Evolutionary conservation across 2,329 filamentous ascomycete genomes (phyloP).

Genomic region (Erysiphe pulchra): DNA sequence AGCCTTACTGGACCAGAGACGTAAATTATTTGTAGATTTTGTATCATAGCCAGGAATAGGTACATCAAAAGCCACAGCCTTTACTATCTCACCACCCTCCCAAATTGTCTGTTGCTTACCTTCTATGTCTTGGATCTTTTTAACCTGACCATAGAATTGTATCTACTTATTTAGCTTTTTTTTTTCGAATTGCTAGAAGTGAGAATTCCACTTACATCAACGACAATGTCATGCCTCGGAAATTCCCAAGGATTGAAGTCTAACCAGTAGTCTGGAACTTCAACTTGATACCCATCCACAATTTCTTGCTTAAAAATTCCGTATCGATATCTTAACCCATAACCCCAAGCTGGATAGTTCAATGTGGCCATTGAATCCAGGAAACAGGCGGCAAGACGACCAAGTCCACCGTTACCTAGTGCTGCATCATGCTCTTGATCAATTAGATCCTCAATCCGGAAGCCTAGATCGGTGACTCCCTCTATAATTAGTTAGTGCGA

Average conservation of each 20-base stretch:
- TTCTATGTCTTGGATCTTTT: conserved; percentile 45
- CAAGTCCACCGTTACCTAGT: conserved; percentile 83
- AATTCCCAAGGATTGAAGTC: conserved; percentile 99
- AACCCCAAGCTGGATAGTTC: conserved; percentile 93
- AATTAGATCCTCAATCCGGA: conserved; percentile 91
- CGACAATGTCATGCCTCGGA: conserved; percentile 77
- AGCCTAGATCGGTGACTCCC: conserved; percentile 70
- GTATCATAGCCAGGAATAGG: conserved; percentile 79
- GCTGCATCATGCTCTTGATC: conserved; percentile 88
- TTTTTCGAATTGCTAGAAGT: conserved; percentile 10
- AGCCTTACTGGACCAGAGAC: conserved; percentile 93
- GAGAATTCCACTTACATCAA: conserved; percentile 34
- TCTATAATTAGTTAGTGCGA: conserved; percentile 21
- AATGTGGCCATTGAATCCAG: conserved; percentile 85
- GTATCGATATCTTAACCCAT: conserved; percentile 84
- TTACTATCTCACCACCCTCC: conserved; percentile 84
- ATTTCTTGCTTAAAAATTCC: conserved; percentile 99
- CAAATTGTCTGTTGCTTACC: conserved; percentile 55
- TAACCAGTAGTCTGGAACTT: conserved; percentile 96
- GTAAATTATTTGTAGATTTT: conserved; percentile 79
- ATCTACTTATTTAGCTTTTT: conserved; percentile 21
- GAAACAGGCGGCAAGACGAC: conserved; percentile 84
- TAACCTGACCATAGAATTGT: conserved; percentile 79
- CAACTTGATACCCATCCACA: conserved; percentile 89
- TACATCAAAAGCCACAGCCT: conserved; percentile 82